Evolutionary conservation across 148 eudicot genomes (phyloP).

Genomic region (Simmondsia chinensis): DNA sequence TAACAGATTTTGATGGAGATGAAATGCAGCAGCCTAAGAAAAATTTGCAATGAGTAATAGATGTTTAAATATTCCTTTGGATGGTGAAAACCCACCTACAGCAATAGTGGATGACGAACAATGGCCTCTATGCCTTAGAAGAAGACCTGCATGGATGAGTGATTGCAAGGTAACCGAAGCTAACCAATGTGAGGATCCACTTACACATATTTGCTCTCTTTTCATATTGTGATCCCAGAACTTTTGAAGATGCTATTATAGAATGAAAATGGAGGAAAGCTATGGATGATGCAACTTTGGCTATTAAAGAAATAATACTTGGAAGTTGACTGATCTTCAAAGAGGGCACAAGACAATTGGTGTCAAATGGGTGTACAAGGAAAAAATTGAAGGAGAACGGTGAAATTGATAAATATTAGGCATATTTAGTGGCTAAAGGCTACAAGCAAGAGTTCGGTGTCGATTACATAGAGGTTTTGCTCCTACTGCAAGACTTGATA

Average conservation of each 20-base stretch:
- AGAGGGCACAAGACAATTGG: conserved; percentile 8
- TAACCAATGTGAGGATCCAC: too few species aligned
- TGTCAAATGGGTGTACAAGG: conserved; percentile 16
- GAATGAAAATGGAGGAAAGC: conserved; percentile 13
- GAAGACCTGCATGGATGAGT: too few species aligned
- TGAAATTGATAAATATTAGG: conserved; percentile 7
- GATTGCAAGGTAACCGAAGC: too few species aligned
- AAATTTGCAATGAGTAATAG: too few species aligned
- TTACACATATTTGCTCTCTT: conserved; percentile 22
- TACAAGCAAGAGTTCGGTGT: conserved; percentile 7
- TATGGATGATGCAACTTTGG: conserved; percentile 9
- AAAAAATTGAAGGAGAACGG: conserved; percentile 5
- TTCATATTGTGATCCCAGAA: conserved; percentile 11
- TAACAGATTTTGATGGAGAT: too few species aligned
- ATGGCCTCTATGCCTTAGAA: too few species aligned
- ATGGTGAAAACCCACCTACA: too few species aligned
- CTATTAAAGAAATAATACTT: conserved; percentile 12
- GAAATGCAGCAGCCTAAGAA: too few species aligned
- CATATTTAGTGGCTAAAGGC: conserved; percentile 4
- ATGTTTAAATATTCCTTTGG: too few species aligned
- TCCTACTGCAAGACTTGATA: too few species aligned
- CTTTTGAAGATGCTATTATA: conserved; percentile 8
- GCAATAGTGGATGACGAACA: too few species aligned
- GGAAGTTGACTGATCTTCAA: conserved; percentile 3
- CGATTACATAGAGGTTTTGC: conserved; percentile 6